Conservation (phyloP, 345 rosid species). For the Erysimum cheiranthoides region DNA sequence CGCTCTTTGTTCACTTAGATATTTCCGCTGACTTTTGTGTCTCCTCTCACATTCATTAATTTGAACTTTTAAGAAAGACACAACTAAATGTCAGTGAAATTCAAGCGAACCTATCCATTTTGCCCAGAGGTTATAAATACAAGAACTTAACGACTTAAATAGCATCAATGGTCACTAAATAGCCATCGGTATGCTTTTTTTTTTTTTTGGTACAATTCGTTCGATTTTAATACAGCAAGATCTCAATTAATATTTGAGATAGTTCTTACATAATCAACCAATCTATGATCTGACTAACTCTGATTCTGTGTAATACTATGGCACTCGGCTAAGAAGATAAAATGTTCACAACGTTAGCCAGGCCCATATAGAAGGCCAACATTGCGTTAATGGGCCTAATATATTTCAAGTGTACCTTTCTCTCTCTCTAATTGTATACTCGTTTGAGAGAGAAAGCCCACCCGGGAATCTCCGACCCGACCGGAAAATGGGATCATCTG, state of each 20-base stretch:
- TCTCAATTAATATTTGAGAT: not conserved
- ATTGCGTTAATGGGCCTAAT: slow-evolving; percentile 15
- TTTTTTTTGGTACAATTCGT: not conserved
- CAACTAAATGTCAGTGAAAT: slow-evolving; percentile 40
- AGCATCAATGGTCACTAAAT: not conserved
- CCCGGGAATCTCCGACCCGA: not conserved
- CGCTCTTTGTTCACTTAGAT: slow-evolving; percentile 37
- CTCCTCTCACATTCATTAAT: slow-evolving; percentile 35
- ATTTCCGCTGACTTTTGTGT: slow-evolving; percentile 40
- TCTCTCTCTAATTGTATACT: not conserved
- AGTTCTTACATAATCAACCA: not conserved
- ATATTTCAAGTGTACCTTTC: not conserved
- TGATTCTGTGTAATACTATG: not conserved
- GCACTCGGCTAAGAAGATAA: not conserved
- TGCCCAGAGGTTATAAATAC: not conserved
- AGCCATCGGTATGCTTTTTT: not conserved
- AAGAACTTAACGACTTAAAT: not conserved
- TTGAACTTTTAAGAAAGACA: slow-evolving; percentile 22
- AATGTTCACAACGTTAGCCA: not conserved
- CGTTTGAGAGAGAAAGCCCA: slow-evolving; percentile 17
- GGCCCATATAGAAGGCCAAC: slow-evolving; percentile 4
- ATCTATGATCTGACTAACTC: not conserved
- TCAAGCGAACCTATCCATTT: slow-evolving; percentile 32
- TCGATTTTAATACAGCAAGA: not conserved
- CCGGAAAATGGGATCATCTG: slow-evolving; percentile 69